Percentiles rank a stretch among this genome's conserved stretches.
phyloP scores from a whole-genome alignment of 192 early-diverging fungal species.

The Helicostylum pulchrum region DNA sequence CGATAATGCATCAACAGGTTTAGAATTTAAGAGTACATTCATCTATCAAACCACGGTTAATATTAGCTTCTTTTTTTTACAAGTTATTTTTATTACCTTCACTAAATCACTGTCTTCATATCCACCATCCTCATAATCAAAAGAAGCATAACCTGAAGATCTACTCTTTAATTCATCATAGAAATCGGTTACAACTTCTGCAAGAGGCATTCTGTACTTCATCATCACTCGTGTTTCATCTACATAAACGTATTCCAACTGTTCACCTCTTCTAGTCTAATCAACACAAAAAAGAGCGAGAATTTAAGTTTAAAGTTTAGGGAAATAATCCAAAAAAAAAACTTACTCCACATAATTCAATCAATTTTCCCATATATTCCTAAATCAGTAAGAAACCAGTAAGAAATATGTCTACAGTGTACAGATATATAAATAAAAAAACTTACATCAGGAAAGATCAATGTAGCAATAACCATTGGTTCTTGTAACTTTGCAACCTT shows the following conservation, averaged over 20 bases:
- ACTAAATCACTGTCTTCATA: conserved; percentile 85
- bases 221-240: conserved; percentile 83
- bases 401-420: too few species aligned
- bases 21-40: conserved; percentile 86
- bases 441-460: conserved; percentile 80
- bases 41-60: conserved; percentile 38
- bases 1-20: conserved; percentile 90
- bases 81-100: conserved; percentile 43
- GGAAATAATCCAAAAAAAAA: not conserved
- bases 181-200: conserved; percentile 94
- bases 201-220: conserved; percentile 84
- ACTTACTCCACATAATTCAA: conserved; percentile 69
- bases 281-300: not conserved
- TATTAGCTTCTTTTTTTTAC: not conserved
- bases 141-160: conserved; percentile 87
- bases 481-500: conserved; percentile 72
- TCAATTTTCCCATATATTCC: conserved; percentile 70
- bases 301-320: not conserved
- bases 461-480: conserved; percentile 89
- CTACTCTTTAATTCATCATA: conserved; percentile 91
- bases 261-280: conserved; percentile 76
- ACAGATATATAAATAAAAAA: conserved; percentile 4
- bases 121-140: conserved; percentile 95
- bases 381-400: conserved; percentile 17
- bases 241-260: conserved; percentile 83